phyloP scores from a whole-genome alignment of 805 yeast genomes.

The Candida sphagnicola region DNA sequence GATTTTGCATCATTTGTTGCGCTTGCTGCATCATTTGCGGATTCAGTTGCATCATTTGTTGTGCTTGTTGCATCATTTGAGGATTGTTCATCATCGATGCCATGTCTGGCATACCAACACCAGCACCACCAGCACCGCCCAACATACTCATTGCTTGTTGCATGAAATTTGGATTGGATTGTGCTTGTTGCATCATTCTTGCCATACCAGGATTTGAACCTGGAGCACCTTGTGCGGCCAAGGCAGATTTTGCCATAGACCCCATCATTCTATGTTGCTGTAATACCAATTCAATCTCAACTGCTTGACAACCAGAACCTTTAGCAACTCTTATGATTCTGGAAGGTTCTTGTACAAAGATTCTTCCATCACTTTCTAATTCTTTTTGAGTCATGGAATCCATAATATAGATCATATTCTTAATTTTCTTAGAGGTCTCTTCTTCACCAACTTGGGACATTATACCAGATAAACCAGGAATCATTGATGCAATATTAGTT shows the following conservation, averaged over 20 bases:
- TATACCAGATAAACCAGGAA: constrained; percentile 84
- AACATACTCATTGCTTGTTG: constrained; percentile 64
- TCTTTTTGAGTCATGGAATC: constrained; percentile 95
- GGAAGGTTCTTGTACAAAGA: constrained; percentile 76
- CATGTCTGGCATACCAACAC: constrained; percentile 45
- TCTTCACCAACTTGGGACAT: constrained; percentile 88
- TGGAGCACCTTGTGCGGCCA: constrained; percentile 31
- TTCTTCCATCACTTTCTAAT: constrained; percentile 82
- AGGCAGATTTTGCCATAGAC: constrained; percentile 75
- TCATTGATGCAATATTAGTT: constrained; percentile 90
- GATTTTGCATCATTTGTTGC: constrained; percentile 39
- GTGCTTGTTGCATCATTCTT: constrained; percentile 53
- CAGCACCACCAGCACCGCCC: constrained; percentile 46
- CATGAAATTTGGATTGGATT: constrained; percentile 48
- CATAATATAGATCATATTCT: constrained; percentile 84
- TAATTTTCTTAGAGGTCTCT: constrained; percentile 79
- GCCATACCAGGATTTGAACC: constrained; percentile 40
- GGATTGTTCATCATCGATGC: constrained; percentile 61
- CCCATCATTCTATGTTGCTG: constrained; percentile 94
- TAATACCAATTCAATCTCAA: constrained; percentile 89
- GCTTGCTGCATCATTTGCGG: constrained; percentile 45
- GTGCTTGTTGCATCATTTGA: constrained; percentile 44
- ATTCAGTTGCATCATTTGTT: constrained; percentile 43
- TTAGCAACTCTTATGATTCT: constrained; percentile 87
- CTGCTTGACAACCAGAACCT: constrained; percentile 90